Evolutionary conservation across 257 asterid genomes (phyloP), one percentile per base, ranked within the genome.

Genomic region (Salvia miltiorrhiza): DNA sequence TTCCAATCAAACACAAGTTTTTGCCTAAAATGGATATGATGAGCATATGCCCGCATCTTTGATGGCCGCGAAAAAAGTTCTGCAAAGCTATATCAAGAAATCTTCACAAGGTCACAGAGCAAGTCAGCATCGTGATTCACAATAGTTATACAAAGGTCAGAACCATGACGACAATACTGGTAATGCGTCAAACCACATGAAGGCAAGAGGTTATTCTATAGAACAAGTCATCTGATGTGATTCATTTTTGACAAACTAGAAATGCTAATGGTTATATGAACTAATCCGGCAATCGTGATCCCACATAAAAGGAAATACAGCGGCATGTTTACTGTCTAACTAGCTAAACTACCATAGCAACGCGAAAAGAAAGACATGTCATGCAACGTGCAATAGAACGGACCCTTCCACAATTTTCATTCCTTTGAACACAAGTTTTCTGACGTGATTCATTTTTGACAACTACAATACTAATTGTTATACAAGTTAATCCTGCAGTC

Each of bases 401-500:
- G 54, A 58, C 63, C 61, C 45, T 30, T 30, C 35, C 43, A 37
- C 43, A 37, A 37, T 0, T 37, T 37, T 8, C 12, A 37, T 37
- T 37, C 43, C 12, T 37, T 37, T 1, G 43, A 2, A 37, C 12
- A 37, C 45, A 45, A 21, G 56, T 37, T 37, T 7, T 32, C 37
- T 11, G 54, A 57, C 26, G 40, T 28, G 4, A 69, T 10, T 28
- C 37, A 50, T 35, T 62, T 63, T 4, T 32, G 10, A 71, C 48
- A 57, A 28, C 37, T 19, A 41, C 39, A 70, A 70, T 23, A 56
- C 28, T 23, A 40, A 52, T 50, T 19, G 56, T 28, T 21, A 24
- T 43, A 70, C 56, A 28, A 67, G 64, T 71, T 48, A 69, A 75
- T 48, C 70, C 64, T 6, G 40, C 56, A 35, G 62, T 16, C 70